These are phyloP conservation scores for Melastoma candidum DNA, from an alignment of 441 rosid species.

Conservation along the genomic window DNA sequence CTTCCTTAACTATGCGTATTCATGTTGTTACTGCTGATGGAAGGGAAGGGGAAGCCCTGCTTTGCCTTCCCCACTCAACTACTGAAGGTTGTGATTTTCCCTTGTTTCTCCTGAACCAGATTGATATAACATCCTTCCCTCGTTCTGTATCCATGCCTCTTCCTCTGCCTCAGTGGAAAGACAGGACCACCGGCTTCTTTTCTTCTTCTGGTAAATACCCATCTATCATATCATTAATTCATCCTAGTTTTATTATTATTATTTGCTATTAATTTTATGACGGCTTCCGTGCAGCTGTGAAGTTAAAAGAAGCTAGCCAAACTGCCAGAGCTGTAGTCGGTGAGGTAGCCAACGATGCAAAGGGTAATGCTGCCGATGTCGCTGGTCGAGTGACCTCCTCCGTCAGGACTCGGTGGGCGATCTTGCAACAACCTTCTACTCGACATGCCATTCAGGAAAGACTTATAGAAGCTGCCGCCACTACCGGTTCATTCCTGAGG, in stretches of 20 bases:
- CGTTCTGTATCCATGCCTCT: slow-evolving; percentile 46
- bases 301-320: slow-evolving; percentile 74
- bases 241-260: slow-evolving; percentile 3
- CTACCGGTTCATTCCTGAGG: slow-evolving; percentile 72
- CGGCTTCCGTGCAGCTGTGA: slow-evolving; percentile 44
- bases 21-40: no score
- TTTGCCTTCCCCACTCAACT: no score
- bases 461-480: slow-evolving; percentile 80
- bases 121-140: no score
- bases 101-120: no score
- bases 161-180: slow-evolving; percentile 80
- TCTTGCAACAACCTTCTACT: slow-evolving; percentile 80
- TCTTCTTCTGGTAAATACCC: slow-evolving; percentile 64
- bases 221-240: not conserved
- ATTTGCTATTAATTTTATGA: not conserved
- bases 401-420: slow-evolving; percentile 68
- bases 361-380: slow-evolving; percentile 68
- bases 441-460: slow-evolving; percentile 80
- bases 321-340: slow-evolving; percentile 75
- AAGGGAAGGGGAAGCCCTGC: no score
- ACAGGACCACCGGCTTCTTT: slow-evolving; percentile 68
- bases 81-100: no score
- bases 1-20: no score
- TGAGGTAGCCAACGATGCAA: slow-evolving; percentile 85
- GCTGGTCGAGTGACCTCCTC: slow-evolving; percentile 73